Conservation (phyloP, 2,329 filamentous ascomycete genomes). For the Nemania sp. region DNA sequence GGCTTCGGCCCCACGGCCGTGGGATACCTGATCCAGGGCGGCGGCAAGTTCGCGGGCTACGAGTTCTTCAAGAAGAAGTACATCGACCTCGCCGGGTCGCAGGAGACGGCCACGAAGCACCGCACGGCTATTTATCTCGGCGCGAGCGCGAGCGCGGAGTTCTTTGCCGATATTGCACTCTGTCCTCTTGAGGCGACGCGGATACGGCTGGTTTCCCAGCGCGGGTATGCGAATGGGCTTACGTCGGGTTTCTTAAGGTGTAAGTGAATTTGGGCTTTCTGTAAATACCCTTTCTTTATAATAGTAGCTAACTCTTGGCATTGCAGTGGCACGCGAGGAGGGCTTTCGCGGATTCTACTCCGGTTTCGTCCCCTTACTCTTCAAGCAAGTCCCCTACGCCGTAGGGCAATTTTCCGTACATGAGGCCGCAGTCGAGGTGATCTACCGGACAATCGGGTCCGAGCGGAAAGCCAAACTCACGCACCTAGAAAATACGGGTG, state of each 20-base stretch:
- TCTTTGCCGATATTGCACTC: constrained; percentile 32
- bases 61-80: constrained; percentile 34
- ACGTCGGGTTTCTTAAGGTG: constrained; percentile 28
- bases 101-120: constrained; percentile 29
- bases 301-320: too few species aligned
- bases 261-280: too few species aligned
- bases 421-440: constrained; percentile 31
- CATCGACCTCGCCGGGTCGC: constrained; percentile 31
- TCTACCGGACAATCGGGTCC: too few species aligned
- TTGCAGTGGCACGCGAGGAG: too few species aligned
- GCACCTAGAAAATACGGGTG: constrained; percentile 24
- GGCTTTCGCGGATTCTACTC: constrained; percentile 34
- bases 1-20: constrained; percentile 34
- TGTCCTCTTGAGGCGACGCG: constrained; percentile 36
- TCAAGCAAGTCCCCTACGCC: constrained; percentile 37
- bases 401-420: constrained; percentile 35
- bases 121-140: constrained; percentile 33
- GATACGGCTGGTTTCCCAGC: constrained; percentile 34
- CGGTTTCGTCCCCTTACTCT: constrained; percentile 33
- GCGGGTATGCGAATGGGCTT: constrained; percentile 30
- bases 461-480: too few species aligned
- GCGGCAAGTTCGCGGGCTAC: constrained; percentile 36
- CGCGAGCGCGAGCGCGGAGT: constrained; percentile 33
- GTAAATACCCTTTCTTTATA: too few species aligned
- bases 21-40: constrained; percentile 36